Conservation (phyloP, 129 eudicot genomes). For the Centella asiatica region DNA sequence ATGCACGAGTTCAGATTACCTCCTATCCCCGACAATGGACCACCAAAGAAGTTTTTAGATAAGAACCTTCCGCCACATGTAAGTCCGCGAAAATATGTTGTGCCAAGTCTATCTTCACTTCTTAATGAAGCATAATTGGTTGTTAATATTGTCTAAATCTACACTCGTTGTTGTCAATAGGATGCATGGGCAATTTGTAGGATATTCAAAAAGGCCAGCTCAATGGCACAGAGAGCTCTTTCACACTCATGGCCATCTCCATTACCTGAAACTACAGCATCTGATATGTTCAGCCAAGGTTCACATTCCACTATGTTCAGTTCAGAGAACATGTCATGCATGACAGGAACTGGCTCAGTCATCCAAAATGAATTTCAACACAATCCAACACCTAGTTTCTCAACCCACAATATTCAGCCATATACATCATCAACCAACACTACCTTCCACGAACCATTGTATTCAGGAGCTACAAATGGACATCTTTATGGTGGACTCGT, state of each 20-base stretch:
- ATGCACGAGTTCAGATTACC: constrained; percentile 96
- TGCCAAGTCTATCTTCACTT: background rate
- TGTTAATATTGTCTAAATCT: background rate
- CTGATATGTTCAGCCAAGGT: constrained; percentile 29
- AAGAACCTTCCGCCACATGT: constrained; percentile 63
- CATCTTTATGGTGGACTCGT: constrained; percentile 31
- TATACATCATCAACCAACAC: constrained; percentile 34
- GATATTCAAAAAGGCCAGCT: constrained; percentile 78
- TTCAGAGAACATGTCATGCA: constrained; percentile 45
- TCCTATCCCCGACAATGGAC: constrained; percentile 30
- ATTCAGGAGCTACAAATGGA: constrained; percentile 19
- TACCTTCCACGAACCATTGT: constrained; percentile 17
- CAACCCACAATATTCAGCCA: constrained; percentile 38
- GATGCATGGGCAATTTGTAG: constrained; percentile 97
- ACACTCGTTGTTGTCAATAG: constrained; percentile 35
- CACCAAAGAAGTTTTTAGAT: constrained; percentile 50
- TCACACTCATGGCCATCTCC: constrained; percentile 68
- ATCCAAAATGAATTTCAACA: constrained; percentile 26
- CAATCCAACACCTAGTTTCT: constrained; percentile 29
- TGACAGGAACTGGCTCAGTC: constrained; percentile 24
- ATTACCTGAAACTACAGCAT: constrained; percentile 36
- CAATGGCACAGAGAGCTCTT: constrained; percentile 72
- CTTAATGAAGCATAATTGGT: background rate
- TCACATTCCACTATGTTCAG: constrained; percentile 23
- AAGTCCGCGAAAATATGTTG: constrained; percentile 10